Base-by-base conservation (phyloP, 2,329 filamentous ascomycete genomes). In the Teratosphaeriaceae sp. region DNA sequence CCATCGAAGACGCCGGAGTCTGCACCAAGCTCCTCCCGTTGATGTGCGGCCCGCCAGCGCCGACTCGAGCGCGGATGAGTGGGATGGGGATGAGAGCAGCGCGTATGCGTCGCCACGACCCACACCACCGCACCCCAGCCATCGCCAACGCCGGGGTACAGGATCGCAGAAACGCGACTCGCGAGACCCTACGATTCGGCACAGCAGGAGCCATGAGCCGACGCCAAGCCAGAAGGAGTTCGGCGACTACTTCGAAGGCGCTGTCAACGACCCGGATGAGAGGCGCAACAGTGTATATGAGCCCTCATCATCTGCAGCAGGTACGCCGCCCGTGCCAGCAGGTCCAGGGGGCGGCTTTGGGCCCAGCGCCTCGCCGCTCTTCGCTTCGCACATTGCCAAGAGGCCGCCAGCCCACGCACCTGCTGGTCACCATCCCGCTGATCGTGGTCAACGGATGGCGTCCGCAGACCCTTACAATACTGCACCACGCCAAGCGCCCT, bases 381-480 rank as follows among this genome's bases (percentile, higher is more conserved):
- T 73, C 46, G 71, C 71, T 3, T 68, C 68, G 1, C 66, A 68
- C 13, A 63, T 71, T 3, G 67, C 68, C 5, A 43, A 49, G n/a
- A 44, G 51, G 23, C 50, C 52, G n/a, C 51, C 48, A 19, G 42
- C 43, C 12, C 46, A 44, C 9, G 44, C 40, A 13, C 31, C 31
- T 4, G 15, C 42, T 38, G 39, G 13, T 6, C 23, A 40, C 31
- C 19, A n/a, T 16, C 31, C 31, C 5, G 31, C 31, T n/a, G 7
- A 7, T 7, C 11, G n/a, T n/a, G 30, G 30, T 8, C 6, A 15
- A 18, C 7, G 40, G 12, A 36, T 22, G 37, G 22, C 29, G 2
- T 38, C 38, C 12, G 43, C 35, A 26, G 42, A 44, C 13, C 33
- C 27, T 3, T 40, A 40, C 23, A 19, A 30, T 2, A 6, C 31